Conservation (phyloP, 2,329 filamentous ascomycete genomes). For the Chalara sp. region DNA sequence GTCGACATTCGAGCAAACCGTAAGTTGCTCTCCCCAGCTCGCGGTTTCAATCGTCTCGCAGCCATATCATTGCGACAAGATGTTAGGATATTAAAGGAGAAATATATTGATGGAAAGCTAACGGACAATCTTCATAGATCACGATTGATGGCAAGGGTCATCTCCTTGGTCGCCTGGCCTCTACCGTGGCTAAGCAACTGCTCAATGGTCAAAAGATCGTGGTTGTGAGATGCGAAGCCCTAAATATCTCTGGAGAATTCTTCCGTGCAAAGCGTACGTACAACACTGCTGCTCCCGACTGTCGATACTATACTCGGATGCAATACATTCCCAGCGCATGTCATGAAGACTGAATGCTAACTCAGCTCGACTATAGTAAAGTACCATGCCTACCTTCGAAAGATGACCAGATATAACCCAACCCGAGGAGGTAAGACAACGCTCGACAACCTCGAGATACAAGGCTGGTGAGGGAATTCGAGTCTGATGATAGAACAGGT, state of each 20-base stretch:
- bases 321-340: too few relatives aligned
- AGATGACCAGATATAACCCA: constrained; percentile 99
- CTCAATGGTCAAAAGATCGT: constrained; percentile 99
- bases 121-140: constrained; percentile 49
- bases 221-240: constrained; percentile 94
- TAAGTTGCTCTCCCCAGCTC: constrained; percentile 40
- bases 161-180: constrained; percentile 97
- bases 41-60: background rate
- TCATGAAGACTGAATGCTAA: too few relatives aligned
- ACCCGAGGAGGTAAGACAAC: constrained; percentile 79
- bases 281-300: constrained; percentile 3
- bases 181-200: constrained; percentile 97
- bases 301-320: background rate
- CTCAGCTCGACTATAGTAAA: constrained; percentile 65
- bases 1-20: constrained; percentile 65
- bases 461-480: background rate
- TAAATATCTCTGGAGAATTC: constrained; percentile 99
- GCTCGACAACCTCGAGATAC: constrained; percentile 3
- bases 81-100: too few relatives aligned
- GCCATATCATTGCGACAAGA: too few relatives aligned
- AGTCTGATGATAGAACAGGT: constrained; percentile 48
- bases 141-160: constrained; percentile 99
- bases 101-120: background rate
- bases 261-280: constrained; percentile 99
- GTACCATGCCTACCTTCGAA: constrained; percentile 99